Percentiles rank a stretch among this genome's conserved stretches.
These are phyloP conservation scores for Colletotrichum liriopes DNA, from an alignment of 2,329 filamentous ascomycete species.

Conservation along the genomic window DNA sequence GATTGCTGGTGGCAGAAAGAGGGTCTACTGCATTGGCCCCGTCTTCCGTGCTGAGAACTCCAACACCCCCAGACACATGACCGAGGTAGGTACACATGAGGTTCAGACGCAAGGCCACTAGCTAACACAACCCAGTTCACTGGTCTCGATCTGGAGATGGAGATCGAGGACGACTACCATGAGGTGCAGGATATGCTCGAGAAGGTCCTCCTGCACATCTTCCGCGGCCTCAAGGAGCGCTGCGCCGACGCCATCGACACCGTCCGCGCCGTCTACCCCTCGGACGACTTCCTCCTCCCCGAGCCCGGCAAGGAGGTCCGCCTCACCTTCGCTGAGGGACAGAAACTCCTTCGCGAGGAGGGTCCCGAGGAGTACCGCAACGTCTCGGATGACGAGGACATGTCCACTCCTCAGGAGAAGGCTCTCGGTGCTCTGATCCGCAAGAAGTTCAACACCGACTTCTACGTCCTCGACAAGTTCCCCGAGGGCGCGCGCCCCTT, in stretches of 20 bases:
- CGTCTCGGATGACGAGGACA: constrained; percentile 83
- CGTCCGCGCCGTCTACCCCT: constrained; percentile 81
- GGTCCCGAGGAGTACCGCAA: constrained; percentile 77
- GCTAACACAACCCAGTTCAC: constrained; percentile 69
- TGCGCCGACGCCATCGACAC: constrained; percentile 82
- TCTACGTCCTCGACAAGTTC: constrained; percentile 98
- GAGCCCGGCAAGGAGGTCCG: constrained; percentile 82
- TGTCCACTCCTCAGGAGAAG: constrained; percentile 87
- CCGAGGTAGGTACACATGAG: constrained; percentile 67
- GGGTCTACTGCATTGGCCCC: constrained; percentile 84
- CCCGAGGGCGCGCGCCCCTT: constrained; percentile 90
- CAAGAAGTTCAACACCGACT: constrained; percentile 93
- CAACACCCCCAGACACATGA: constrained; percentile 89
- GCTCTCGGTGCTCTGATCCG: constrained; percentile 90
- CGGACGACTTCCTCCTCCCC: constrained; percentile 83
- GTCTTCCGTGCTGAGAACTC: constrained; percentile 91
- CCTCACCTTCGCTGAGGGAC: constrained; percentile 83
- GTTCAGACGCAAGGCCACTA: not conserved
- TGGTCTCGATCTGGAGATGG: constrained; percentile 92
- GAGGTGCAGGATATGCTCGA: constrained; percentile 83
- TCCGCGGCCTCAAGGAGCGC: constrained; percentile 78
- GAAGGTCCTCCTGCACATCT: constrained; percentile 83
- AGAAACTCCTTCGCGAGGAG: constrained; percentile 82
- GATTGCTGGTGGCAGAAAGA: constrained; percentile 83
- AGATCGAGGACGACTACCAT: constrained; percentile 83